phyloP scores from a whole-genome alignment of 73 alveolate species.

The Paramecium bursaria region DNA sequence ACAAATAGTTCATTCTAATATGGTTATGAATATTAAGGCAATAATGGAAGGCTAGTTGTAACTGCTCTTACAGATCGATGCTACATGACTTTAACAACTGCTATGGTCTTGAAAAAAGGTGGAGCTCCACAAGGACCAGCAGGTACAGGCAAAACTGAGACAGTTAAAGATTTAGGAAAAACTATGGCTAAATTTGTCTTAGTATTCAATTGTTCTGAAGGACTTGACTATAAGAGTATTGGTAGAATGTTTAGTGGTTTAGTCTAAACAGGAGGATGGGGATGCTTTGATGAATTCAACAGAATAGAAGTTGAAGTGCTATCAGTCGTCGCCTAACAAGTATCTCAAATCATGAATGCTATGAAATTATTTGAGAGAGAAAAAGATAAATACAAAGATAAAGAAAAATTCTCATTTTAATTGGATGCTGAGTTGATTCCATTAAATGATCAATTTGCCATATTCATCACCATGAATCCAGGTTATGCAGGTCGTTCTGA shows the following conservation, averaged over 20 bases:
- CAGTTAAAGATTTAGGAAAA: slow-evolving; percentile 99
- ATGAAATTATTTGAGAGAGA: slow-evolving; percentile 74
- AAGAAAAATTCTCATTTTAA: slow-evolving; percentile 78
- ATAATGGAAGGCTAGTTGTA: slow-evolving; percentile 99
- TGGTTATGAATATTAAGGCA: slow-evolving; percentile 99
- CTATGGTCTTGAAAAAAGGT: slow-evolving; percentile 99
- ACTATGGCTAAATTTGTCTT: slow-evolving; percentile 99
- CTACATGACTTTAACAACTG: slow-evolving; percentile 97
- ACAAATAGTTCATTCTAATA: slow-evolving; percentile 94
- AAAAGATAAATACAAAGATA: too few relatives aligned
- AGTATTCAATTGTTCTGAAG: slow-evolving; percentile 99
- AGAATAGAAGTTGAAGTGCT: slow-evolving; percentile 99
- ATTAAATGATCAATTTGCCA: slow-evolving; percentile 92
- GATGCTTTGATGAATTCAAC: slow-evolving; percentile 99
- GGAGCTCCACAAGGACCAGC: slow-evolving; percentile 99
- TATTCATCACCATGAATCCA: slow-evolving; percentile 99
- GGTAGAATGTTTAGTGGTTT: slow-evolving; percentile 99
- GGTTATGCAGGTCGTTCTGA: slow-evolving; percentile 99
- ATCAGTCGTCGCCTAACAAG: slow-evolving; percentile 99
- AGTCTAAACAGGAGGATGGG: slow-evolving; percentile 99
- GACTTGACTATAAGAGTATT: slow-evolving; percentile 97
- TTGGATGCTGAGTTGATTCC: slow-evolving; percentile 94
- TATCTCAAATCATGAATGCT: slow-evolving; percentile 94
- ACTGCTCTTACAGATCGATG: slow-evolving; percentile 99
- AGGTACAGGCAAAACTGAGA: slow-evolving; percentile 99